Evolutionary conservation across 768 basidiomycete genomes (phyloP).

Genomic region (Xerocomus spinulosus): DNA sequence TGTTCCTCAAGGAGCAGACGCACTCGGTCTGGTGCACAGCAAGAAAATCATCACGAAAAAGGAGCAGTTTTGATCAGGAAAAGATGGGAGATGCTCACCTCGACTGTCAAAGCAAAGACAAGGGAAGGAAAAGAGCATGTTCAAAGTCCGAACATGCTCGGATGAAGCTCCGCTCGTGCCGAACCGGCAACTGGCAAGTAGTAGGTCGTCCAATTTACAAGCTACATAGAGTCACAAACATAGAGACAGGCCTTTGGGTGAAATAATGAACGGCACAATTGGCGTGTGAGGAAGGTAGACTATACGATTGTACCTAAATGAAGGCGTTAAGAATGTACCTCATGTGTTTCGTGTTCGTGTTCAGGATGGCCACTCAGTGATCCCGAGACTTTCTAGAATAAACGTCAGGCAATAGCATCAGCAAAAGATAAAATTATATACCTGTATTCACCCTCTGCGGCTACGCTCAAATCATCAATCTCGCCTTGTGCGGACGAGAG

Average conservation of each 20-base stretch:
- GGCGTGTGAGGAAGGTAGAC: slow-evolving; percentile 4
- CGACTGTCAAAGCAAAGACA: not conserved
- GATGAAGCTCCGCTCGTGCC: not conserved
- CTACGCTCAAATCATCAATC: slow-evolving; percentile 88
- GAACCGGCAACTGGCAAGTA: not conserved
- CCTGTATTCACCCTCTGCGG: slow-evolving; percentile 95
- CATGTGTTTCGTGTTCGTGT: not conserved
- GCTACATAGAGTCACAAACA: slow-evolving; percentile 6
- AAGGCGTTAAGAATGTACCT: slow-evolving; percentile 3
- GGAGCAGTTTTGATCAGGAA: not conserved
- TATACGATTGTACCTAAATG: slow-evolving; percentile 13
- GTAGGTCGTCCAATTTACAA: not conserved
- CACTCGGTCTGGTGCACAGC: slow-evolving; percentile 37
- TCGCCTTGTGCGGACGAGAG: slow-evolving; percentile 82
- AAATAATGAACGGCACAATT: slow-evolving; percentile 1
- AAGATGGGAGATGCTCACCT: slow-evolving; percentile 1
- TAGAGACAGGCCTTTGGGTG: not conserved
- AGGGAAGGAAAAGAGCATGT: not conserved
- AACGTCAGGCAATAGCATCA: slow-evolving; percentile 2
- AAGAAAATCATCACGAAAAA: slow-evolving; percentile 28
- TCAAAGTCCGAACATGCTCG: not conserved
- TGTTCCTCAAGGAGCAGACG: slow-evolving; percentile 31
- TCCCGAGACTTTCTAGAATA: slow-evolving; percentile 75
- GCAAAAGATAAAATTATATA: slow-evolving; percentile 23
- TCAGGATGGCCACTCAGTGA: slow-evolving; percentile 53